A percentile compares a stretch with the other conserved stretches of the same genome.
Evolutionary conservation across 768 basidiomycete species (phyloP).

Genomic region (Melanogaster broomeanus): DNA sequence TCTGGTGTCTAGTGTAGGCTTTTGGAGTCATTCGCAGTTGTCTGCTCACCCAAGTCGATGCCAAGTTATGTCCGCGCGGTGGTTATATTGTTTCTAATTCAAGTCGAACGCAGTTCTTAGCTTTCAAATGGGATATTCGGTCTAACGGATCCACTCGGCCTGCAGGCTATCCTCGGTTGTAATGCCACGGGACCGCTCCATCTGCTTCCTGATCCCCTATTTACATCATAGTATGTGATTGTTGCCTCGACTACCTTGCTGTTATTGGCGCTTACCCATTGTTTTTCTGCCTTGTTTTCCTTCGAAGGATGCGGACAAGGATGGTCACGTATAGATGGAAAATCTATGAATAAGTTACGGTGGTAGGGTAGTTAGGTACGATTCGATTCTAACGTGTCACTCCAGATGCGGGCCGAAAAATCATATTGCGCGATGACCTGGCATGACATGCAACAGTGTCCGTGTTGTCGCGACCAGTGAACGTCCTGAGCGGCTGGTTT

Average conservation of each 20-base stretch:
- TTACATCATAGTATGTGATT: slow-evolving; percentile 71
- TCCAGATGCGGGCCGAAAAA: no score
- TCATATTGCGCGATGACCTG: no score
- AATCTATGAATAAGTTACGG: no score
- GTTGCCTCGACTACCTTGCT: neutral
- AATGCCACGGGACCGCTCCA: slow-evolving; percentile 77
- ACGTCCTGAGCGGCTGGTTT: no score
- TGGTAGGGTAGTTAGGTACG: no score
- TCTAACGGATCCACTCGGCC: slow-evolving; percentile 83
- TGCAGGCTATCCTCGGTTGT: slow-evolving; percentile 71
- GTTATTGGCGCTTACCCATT: neutral
- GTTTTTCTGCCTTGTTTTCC: neutral
- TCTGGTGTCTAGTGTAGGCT: slow-evolving; percentile 87
- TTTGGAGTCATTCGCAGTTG: slow-evolving; percentile 90
- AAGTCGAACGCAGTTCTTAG: slow-evolving; percentile 23
- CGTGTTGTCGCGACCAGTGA: no score
- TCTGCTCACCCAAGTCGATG: slow-evolving; percentile 79
- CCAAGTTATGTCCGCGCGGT: slow-evolving; percentile 58
- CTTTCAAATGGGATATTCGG: slow-evolving; percentile 90
- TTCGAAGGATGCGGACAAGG: slow-evolving; percentile 78
- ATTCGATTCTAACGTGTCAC: no score
- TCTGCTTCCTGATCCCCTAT: slow-evolving; percentile 81
- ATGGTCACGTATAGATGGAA: slow-evolving; percentile 80
- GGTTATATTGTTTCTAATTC: neutral
- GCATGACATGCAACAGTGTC: no score